phyloP scores from a whole-genome alignment of 1,139 yeast genomes.

The Yamadazyma sp. region DNA sequence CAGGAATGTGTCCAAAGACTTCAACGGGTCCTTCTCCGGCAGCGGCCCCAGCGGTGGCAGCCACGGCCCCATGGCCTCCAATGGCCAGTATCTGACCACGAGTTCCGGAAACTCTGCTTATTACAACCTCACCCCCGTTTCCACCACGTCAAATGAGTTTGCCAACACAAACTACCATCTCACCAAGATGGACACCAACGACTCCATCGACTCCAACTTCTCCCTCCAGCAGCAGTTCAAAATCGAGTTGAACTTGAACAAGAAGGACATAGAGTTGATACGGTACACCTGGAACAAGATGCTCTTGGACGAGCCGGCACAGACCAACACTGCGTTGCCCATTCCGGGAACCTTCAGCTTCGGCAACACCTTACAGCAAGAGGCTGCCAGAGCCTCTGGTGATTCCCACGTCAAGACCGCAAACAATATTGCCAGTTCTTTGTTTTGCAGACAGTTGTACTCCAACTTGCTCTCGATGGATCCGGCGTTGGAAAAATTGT shows the following conservation, averaged over 20 bases:
- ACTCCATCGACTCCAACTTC: constrained; percentile 41
- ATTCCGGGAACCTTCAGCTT: constrained; percentile 31
- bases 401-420: constrained; percentile 6
- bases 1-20: constrained; percentile 4
- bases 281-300: constrained; percentile 47
- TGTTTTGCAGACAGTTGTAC: constrained; percentile 64
- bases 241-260: constrained; percentile 29
- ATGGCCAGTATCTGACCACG: constrained; percentile 4
- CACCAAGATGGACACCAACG: constrained; percentile 43
- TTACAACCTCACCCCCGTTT: constrained; percentile 15
- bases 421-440: constrained; percentile 39
- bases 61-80: constrained; percentile 5
- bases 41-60: no score
- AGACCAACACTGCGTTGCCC: constrained; percentile 17
- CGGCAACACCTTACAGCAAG: constrained; percentile 6
- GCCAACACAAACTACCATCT: constrained; percentile 28
- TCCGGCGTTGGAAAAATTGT: constrained; percentile 52
- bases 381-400: constrained; percentile 4
- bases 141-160: constrained; percentile 10
- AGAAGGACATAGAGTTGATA: constrained; percentile 39
- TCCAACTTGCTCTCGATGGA: constrained; percentile 56
- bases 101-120: constrained; percentile 11
- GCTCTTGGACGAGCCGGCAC: constrained; percentile 38
- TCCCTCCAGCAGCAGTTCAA: constrained; percentile 17
- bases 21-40: not conserved